Evolutionary conservation across 2,329 filamentous ascomycete genomes (phyloP).

Genomic region (Hymenoscyphus linearis): DNA sequence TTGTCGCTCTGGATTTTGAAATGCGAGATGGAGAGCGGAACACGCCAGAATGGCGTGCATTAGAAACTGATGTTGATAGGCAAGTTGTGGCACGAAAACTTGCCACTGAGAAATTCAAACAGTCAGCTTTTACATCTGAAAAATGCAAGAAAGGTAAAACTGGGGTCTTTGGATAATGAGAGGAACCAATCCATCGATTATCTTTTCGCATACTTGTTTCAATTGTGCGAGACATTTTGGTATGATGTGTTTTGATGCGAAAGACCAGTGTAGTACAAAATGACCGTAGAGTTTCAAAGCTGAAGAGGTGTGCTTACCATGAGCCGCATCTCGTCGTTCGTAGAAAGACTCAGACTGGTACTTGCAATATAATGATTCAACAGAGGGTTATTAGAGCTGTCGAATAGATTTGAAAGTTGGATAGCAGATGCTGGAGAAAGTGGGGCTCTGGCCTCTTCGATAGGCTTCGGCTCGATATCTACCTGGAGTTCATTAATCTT

Average conservation of each 20-base stretch:
- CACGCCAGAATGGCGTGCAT: conserved; percentile 38
- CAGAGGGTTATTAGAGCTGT: background rate
- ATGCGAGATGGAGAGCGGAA: conserved; percentile 11
- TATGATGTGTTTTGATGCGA: too few species aligned
- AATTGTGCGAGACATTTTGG: too few species aligned
- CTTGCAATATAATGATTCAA: background rate
- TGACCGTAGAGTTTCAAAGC: too few species aligned
- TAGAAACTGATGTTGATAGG: conserved; percentile 33
- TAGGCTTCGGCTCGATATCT: background rate
- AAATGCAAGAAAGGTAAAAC: background rate
- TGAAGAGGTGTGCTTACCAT: background rate
- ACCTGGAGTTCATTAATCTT: background rate
- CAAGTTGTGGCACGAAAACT: conserved; percentile 32
- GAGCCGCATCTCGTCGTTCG: background rate
- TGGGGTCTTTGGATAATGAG: background rate
- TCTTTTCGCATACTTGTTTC: too few species aligned
- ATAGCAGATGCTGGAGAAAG: background rate
- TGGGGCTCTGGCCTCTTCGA: background rate
- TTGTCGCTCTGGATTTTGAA: conserved; percentile 4
- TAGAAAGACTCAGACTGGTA: background rate
- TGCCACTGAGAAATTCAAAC: conserved; percentile 28
- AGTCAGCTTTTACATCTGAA: conserved; percentile 17
- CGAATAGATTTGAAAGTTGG: conserved; percentile 26
- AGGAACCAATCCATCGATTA: background rate
- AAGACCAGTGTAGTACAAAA: too few species aligned